Conservation (phyloP, 257 asterid species). For the Euphrasia confusa region DNA sequence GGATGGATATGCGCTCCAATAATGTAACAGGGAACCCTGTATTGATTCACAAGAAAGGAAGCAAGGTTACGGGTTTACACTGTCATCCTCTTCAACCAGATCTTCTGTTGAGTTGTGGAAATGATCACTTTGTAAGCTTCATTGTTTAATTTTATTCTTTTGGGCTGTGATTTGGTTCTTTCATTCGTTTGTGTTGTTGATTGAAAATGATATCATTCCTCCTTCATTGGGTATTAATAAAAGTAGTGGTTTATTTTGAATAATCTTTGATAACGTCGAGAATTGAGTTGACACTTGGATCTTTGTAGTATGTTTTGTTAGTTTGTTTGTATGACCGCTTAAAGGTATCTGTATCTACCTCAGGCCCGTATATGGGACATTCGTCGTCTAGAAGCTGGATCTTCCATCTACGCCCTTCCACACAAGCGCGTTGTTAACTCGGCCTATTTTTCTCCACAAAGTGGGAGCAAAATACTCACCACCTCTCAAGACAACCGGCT, state of each 20-base stretch:
- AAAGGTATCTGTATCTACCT: constrained; percentile 15
- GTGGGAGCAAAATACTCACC: constrained; percentile 90
- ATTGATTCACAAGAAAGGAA: constrained; percentile 90
- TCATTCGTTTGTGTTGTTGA: not conserved
- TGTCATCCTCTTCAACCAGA: constrained; percentile 98
- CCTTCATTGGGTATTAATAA: not conserved
- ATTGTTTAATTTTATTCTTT: not conserved
- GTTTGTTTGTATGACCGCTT: constrained; percentile 11
- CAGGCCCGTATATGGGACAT: constrained; percentile 99
- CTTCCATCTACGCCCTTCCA: constrained; percentile 64
- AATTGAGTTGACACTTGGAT: constrained; percentile 4
- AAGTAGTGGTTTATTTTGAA: not conserved
- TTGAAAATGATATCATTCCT: not conserved
- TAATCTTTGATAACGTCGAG: not conserved
- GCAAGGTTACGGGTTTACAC: constrained; percentile 91
- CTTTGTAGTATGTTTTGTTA: not conserved
- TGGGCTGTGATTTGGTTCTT: constrained; percentile 14
- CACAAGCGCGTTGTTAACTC: constrained; percentile 94
- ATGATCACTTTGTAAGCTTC: constrained; percentile 84
- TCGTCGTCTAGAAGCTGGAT: constrained; percentile 64
- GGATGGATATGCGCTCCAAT: constrained; percentile 74
- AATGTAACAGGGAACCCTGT: constrained; percentile 47
- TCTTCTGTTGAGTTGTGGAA: constrained; percentile 85
- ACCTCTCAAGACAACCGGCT: constrained; percentile 90
- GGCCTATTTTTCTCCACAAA: constrained; percentile 86